Evolutionary conservation across 2,329 filamentous ascomycete genomes (phyloP).

Genomic region (Sporothrix pallida): DNA sequence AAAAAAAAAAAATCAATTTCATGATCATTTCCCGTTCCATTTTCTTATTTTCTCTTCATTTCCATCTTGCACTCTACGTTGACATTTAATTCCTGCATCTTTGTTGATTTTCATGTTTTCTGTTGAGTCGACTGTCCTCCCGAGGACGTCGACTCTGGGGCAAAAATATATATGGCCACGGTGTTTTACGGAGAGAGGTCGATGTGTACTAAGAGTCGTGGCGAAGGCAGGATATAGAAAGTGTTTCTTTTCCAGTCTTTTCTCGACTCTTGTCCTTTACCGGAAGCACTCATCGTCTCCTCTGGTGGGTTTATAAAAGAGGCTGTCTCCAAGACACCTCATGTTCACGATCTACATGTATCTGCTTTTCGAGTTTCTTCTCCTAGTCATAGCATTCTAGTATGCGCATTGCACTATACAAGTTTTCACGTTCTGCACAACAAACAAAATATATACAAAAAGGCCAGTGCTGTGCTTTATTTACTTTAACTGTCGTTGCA

Average conservation of each 20-base stretch:
- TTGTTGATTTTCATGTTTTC: neutral
- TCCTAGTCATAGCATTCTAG: no score
- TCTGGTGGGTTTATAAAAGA: constrained; percentile 1
- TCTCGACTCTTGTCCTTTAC: neutral
- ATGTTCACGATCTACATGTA: no score
- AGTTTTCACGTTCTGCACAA: no score
- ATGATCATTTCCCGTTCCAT: no score
- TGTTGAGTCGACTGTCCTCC: neutral
- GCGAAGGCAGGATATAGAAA: neutral
- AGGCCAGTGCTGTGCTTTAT: no score
- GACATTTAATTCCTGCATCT: neutral
- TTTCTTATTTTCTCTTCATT: neutral
- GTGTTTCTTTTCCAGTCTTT: constrained; percentile 7
- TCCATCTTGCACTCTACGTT: neutral
- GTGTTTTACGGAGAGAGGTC: neutral
- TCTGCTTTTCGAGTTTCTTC: no score
- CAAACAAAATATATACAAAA: no score
- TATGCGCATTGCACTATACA: no score
- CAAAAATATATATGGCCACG: neutral
- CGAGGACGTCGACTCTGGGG: neutral
- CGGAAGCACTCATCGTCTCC: neutral
- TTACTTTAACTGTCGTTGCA: no score
- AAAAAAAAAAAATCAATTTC: neutral
- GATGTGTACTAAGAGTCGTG: neutral
- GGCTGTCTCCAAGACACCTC: neutral